These are phyloP conservation scores for Phoma sp. DNA, from an alignment of 2,329 filamentous ascomycete species.

Conservation along the genomic window DNA sequence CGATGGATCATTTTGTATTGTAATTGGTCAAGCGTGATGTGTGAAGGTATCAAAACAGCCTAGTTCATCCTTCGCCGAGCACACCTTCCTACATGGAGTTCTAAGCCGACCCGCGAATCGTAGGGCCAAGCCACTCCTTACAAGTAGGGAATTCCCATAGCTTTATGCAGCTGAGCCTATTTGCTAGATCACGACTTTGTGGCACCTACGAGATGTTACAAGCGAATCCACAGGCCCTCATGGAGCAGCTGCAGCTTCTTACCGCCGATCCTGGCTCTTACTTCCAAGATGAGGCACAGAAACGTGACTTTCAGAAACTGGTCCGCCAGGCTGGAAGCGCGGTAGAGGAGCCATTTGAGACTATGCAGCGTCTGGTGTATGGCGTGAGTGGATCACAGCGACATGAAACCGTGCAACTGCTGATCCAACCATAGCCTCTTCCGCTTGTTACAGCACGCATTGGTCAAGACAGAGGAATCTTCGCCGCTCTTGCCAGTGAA, in stretches of 20 bases:
- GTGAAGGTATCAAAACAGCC: neutral
- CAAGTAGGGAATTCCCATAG: no score
- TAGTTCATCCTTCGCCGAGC: neutral
- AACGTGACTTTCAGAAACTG: constrained; percentile 7
- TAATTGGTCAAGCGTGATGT: neutral
- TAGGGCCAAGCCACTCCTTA: no score
- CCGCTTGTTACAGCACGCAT: constrained; percentile 11
- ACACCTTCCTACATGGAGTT: neutral
- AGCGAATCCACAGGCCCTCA: neutral
- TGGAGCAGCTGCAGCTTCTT: constrained; percentile 10
- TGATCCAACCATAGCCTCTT: constrained; percentile 6
- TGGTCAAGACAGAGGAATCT: constrained; percentile 6
- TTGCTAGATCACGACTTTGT: neutral
- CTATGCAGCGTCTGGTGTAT: constrained; percentile 13
- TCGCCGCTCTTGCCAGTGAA: neutral
- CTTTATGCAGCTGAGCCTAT: no score
- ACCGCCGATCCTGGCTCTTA: neutral
- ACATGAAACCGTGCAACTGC: neutral
- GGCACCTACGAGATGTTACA: constrained; percentile 1
- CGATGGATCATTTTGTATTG: neutral
- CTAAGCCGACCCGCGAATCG: neutral
- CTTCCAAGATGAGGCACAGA: constrained; percentile 6
- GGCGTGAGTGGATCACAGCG: constrained; percentile 3
- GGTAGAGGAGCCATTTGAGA: constrained; percentile 10
- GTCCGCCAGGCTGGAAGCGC: neutral